Evolutionary conservation across 805 yeast species (phyloP).

Genomic region (Vanderwaltozyma verrucispora): DNA sequence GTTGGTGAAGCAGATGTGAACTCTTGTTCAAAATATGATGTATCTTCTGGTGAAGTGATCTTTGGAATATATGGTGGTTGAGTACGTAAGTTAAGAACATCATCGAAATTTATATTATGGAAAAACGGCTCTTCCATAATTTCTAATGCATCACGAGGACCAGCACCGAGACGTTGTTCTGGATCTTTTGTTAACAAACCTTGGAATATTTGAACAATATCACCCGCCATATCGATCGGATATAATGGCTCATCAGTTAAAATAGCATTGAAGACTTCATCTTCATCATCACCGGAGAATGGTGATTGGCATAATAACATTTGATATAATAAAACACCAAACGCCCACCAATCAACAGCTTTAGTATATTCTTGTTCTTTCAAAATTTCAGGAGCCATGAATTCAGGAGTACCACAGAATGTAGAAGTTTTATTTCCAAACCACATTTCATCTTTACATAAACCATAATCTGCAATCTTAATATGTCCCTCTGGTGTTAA

Average conservation of each 20-base stretch:
- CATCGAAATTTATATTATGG: constrained; percentile 82
- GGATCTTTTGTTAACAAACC: constrained; percentile 89
- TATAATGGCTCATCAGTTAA: constrained; percentile 92
- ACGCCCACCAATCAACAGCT: constrained; percentile 99
- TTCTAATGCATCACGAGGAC: constrained; percentile 82
- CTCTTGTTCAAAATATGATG: constrained; percentile 86
- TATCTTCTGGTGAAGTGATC: constrained; percentile 78
- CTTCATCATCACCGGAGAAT: constrained; percentile 93
- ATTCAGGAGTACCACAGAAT: constrained; percentile 98
- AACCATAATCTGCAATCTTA: constrained; percentile 93
- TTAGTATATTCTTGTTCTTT: constrained; percentile 88
- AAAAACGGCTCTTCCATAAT: constrained; percentile 95
- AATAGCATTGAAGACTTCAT: constrained; percentile 94
- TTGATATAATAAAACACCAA: constrained; percentile 92
- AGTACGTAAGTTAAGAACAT: constrained; percentile 56
- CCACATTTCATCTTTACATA: constrained; percentile 93
- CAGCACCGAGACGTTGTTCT: constrained; percentile 68
- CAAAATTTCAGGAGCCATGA: constrained; percentile 97
- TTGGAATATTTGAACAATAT: constrained; percentile 88
- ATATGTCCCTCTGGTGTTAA: constrained; percentile 87
- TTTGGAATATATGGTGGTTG: constrained; percentile 89
- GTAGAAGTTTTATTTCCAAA: constrained; percentile 78
- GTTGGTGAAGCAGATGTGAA: constrained; percentile 93
- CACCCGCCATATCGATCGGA: constrained; percentile 96
- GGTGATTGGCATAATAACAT: constrained; percentile 96